Evolutionary conservation across 495 filamentous ascomycete species (phyloP).

Genomic region (Pseudotulostoma volvatum): DNA sequence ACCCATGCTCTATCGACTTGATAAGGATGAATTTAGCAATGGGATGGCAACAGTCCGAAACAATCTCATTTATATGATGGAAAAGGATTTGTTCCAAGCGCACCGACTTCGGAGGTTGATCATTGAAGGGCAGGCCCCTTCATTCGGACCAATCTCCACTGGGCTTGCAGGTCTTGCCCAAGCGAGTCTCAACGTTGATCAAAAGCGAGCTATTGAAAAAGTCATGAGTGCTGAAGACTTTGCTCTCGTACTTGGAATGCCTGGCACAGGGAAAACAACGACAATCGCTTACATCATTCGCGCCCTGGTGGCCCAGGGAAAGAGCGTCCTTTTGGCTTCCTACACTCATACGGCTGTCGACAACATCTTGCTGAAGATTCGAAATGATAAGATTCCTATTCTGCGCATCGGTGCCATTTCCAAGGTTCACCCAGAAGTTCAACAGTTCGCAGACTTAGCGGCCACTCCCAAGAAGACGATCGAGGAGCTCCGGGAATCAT

Average conservation of each 20-base stretch:
- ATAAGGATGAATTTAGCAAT: constrained; percentile 97
- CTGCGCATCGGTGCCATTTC: constrained; percentile 65
- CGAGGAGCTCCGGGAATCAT: constrained; percentile 66
- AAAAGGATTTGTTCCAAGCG: constrained; percentile 56
- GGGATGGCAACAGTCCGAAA: constrained; percentile 91
- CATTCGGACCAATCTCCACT: constrained; percentile 49
- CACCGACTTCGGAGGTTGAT: constrained; percentile 59
- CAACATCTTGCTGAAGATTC: constrained; percentile 88
- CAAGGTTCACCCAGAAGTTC: constrained; percentile 77
- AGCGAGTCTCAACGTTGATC: constrained; percentile 65
- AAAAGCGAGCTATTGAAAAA: constrained; percentile 71
- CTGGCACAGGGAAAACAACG: constrained; percentile 93
- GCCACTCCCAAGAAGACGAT: constrained; percentile 53
- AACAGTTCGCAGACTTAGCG: constrained; percentile 63
- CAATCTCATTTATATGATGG: constrained; percentile 85
- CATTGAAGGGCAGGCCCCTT: constrained; percentile 52
- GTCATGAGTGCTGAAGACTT: constrained; percentile 93
- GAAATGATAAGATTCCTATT: constrained; percentile 59
- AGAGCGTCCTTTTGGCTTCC: constrained; percentile 81
- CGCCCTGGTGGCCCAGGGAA: constrained; percentile 73
- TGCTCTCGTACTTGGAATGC: constrained; percentile 91
- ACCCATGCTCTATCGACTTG: constrained; percentile 61
- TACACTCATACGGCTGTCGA: constrained; percentile 97
- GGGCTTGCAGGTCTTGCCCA: constrained; percentile 30
- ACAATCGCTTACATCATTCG: constrained; percentile 96